Percentiles rank a stretch among this genome's conserved stretches.
Evolutionary conservation across 148 eudicot genomes (phyloP).

Genomic region (Polygonum maritimum): DNA sequence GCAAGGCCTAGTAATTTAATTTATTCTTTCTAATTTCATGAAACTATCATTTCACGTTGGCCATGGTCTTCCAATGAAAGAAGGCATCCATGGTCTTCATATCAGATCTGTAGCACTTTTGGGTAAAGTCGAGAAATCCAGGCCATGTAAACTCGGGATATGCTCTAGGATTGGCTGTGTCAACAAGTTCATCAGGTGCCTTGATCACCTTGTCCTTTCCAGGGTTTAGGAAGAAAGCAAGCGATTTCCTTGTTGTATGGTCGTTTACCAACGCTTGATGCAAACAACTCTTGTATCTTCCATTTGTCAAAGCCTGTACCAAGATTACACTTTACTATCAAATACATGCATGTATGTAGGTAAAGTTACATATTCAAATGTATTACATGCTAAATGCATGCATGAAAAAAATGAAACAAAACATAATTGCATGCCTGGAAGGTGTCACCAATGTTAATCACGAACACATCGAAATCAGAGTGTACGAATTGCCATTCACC

Average conservation of each 20-base stretch:
- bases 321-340: too few relatives aligned
- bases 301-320: conserved; percentile 55
- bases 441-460: conserved; percentile 67
- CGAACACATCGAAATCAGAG: conserved; percentile 29
- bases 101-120: conserved; percentile 57
- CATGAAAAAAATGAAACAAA: background rate
- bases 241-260: conserved; percentile 46
- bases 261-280: conserved; percentile 70
- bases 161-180: conserved; percentile 27
- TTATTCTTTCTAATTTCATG: too few relatives aligned
- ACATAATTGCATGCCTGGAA: conserved; percentile 49
- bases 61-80: conserved; percentile 29
- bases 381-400: background rate
- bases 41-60: too few relatives aligned
- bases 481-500: conserved; percentile 42
- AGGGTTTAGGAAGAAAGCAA: conserved; percentile 63
- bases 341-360: background rate
- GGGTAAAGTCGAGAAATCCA: conserved; percentile 47
- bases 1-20: too few relatives aligned
- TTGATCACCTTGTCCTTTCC: conserved; percentile 46
- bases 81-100: conserved; percentile 51
- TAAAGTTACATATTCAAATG: too few relatives aligned
- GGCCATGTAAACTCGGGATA: conserved; percentile 74
- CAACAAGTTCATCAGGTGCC: conserved; percentile 46
- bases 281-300: conserved; percentile 62